phyloP scores from a whole-genome alignment of 2,329 filamentous ascomycete genomes.

The Saccharata proteae region DNA sequence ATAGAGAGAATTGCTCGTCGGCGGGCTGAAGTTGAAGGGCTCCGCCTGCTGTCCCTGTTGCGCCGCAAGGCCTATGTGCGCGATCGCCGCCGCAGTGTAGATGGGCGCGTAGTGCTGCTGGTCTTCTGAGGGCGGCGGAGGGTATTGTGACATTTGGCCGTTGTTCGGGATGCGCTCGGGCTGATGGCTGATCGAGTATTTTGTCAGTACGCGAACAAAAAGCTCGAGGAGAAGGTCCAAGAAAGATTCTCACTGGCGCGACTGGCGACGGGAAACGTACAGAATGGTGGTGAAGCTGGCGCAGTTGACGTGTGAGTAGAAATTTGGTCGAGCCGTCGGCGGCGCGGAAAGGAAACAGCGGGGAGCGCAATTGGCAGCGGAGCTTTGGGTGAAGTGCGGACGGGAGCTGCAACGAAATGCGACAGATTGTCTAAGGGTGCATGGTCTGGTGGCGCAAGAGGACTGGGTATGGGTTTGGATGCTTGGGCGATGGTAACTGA shows the following conservation, averaged over 20 bases:
- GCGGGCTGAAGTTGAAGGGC: constrained; percentile 7
- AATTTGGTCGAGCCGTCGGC: constrained; percentile 3
- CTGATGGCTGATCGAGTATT: too few species aligned
- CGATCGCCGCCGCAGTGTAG: constrained; percentile 16
- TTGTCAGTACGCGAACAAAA: too few species aligned
- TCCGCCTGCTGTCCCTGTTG: constrained; percentile 7
- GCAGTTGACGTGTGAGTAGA: too few species aligned
- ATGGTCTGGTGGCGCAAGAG: too few species aligned
- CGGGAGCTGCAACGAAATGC: too few species aligned
- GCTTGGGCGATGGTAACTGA: too few species aligned
- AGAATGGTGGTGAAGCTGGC: not conserved
- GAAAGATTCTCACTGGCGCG: too few species aligned
- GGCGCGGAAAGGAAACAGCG: not conserved
- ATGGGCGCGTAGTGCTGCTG: constrained; percentile 23
- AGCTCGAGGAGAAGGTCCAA: too few species aligned
- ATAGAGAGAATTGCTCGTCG: constrained; percentile 11
- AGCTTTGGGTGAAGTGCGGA: too few species aligned
- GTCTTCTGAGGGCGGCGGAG: constrained; percentile 15
- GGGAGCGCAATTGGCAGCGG: constrained; percentile 4
- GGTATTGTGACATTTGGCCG: constrained; percentile 14
- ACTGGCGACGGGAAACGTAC: too few species aligned
- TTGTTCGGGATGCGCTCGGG: not conserved
- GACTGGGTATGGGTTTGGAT: too few species aligned
- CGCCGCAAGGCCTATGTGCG: constrained; percentile 11
- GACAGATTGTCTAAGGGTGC: too few species aligned